Evolutionary conservation across 371 early-diverging fungal species (phyloP), one percentile per base, ranked within the genome.

Genomic region (Batrachochytrium dendrobatidis): DNA sequence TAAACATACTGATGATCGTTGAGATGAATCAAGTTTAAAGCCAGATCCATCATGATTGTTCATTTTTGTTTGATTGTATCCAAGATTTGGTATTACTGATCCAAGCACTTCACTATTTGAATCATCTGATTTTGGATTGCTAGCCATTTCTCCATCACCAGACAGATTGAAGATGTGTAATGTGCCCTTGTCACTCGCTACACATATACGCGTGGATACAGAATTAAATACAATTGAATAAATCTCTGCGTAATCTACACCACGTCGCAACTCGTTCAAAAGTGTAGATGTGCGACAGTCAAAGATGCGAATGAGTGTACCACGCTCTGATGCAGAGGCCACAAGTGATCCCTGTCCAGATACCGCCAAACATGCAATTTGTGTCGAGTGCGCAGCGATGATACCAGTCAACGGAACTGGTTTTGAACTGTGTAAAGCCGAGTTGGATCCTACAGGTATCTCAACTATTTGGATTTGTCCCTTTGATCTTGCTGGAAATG

Each of bases 121-220:
- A n/a, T n/a, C n/a, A n/a, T n/a, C n/a, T n/a, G n/a, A n/a, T n/a
- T n/a, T n/a, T n/a, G n/a, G n/a, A n/a, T n/a, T n/a, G n/a, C n/a
- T n/a, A n/a, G n/a, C n/a, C n/a, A n/a, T 12, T n/a, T 39, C 39
- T 39, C 39, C 39, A 18, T 65, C 32, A 34, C 62, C 58, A 52
- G 56, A 24, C n/a, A 95, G 79, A 56, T 90, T 88, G 63, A 95
- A 95, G 1, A 95, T 74, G 66, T 95, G 96, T 7, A 95, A 85
- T 1, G 96, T 95, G 18, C 91, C 91, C 62, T 95, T 93, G 70
- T 94, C 95, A 0, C 89, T 89, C 3, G 92, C 85, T 6, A 91
- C 92, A 64, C 87, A 86, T 20, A 94, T 70, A 31, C 89, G 73
- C 0, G 87, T 86, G 7, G 83, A 83, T 55, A 87, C 88, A 34